Percentiles rank a stretch among this genome's conserved stretches.
Evolutionary conservation across 1,284 basidiomycete species (phyloP).

Genomic region (Taiwanofungus camphoratus): DNA sequence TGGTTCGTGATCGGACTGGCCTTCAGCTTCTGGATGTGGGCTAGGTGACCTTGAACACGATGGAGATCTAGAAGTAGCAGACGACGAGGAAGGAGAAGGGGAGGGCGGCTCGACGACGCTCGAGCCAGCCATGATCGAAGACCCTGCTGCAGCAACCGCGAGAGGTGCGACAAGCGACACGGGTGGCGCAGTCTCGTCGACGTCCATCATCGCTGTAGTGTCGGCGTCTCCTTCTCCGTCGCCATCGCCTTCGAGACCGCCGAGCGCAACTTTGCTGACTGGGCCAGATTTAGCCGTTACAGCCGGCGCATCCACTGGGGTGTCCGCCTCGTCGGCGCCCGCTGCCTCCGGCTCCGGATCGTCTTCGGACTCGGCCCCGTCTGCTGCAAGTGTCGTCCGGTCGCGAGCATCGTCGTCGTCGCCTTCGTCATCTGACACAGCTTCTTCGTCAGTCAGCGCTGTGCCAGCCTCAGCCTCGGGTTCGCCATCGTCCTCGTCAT

Average conservation of each 20-base stretch:
- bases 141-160: slow-evolving; percentile 36
- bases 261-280: too few species aligned
- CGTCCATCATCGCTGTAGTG: slow-evolving; percentile 22
- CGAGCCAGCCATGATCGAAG: slow-evolving; percentile 49
- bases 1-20: slow-evolving; percentile 22
- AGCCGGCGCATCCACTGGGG: too few species aligned
- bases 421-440: slow-evolving; percentile 20
- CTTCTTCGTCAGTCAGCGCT: slow-evolving; percentile 10
- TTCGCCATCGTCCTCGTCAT: slow-evolving; percentile 18
- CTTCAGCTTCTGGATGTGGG: slow-evolving; percentile 28
- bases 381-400: background rate
- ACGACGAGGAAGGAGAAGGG: slow-evolving; percentile 28
- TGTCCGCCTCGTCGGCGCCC: slow-evolving; percentile 20
- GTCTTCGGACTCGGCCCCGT: slow-evolving; percentile 26
- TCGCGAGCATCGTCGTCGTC: slow-evolving; percentile 23
- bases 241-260: too few species aligned
- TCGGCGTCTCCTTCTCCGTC: slow-evolving; percentile 23
- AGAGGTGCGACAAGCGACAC: slow-evolving; percentile 36
- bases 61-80: slow-evolving; percentile 28
- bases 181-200: slow-evolving; percentile 35
- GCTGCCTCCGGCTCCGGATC: slow-evolving; percentile 31
- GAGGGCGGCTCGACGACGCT: slow-evolving; percentile 35
- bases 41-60: slow-evolving; percentile 42
- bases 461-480: slow-evolving; percentile 8
- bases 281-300: too few species aligned